Evolutionary conservation across 495 filamentous ascomycete genomes (phyloP).

Genomic region (Corynascus novoguineensis): DNA sequence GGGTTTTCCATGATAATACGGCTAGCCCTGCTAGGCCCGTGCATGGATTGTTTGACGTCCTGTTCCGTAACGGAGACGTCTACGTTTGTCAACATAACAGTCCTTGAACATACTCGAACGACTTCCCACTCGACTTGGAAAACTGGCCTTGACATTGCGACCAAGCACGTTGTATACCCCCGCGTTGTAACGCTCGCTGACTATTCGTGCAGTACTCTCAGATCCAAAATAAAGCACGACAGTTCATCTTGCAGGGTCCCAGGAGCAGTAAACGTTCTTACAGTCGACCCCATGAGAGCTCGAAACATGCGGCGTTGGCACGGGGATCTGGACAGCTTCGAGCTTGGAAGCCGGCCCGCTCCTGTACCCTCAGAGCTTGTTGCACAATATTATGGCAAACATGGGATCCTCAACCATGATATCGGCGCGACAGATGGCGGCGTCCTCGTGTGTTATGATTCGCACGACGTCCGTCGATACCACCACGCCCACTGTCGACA

Average conservation of each 20-base stretch:
- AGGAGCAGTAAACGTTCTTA: conserved; percentile 30
- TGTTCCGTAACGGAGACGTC: conserved; percentile 14
- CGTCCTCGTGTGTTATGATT: background rate
- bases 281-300: conserved; percentile 26
- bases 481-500: conserved; percentile 10
- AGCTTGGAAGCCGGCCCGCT: background rate
- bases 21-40: conserved; percentile 1
- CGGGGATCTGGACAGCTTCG: conserved; percentile 13
- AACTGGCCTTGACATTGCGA: conserved; percentile 5
- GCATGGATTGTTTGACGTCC: conserved; percentile 20
- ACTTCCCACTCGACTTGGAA: background rate
- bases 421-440: conserved; percentile 13
- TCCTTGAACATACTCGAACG: conserved; percentile 12
- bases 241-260: conserved; percentile 25
- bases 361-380: background rate
- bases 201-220: conserved; percentile 15
- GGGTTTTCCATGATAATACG: conserved; percentile 21
- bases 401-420: conserved; percentile 24
- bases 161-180: conserved; percentile 18
- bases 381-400: conserved; percentile 17
- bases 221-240: conserved; percentile 29
- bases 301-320: conserved; percentile 17
- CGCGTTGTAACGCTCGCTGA: conserved; percentile 14
- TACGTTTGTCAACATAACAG: conserved; percentile 25
- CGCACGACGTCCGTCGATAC: conserved; percentile 11